These are phyloP conservation scores for Saccharomycopsis sp. DNA, from an alignment of 805 yeast species.

Conservation along the genomic window DNA sequence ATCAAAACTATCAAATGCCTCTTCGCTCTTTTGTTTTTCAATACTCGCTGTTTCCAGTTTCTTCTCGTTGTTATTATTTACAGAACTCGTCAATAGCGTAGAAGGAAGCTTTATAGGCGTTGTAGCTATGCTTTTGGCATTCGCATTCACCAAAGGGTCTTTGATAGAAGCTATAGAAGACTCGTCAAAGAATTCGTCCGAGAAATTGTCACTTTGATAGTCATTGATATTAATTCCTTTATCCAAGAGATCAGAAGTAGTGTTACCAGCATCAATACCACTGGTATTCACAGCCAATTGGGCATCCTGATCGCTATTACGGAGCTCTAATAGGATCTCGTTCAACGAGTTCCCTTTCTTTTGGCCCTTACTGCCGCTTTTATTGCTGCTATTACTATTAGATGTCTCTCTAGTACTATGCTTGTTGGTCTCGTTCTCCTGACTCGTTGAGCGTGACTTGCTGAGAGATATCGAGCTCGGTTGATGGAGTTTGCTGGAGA, in stretches of 20 bases:
- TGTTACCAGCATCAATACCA: constrained; percentile 10
- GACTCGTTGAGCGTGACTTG: background rate
- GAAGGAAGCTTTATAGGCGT: background rate
- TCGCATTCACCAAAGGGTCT: background rate
- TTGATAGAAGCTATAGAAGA: background rate
- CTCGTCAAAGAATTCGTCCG: constrained; percentile 19
- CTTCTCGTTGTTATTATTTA: background rate
- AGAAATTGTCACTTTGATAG: constrained; percentile 11
- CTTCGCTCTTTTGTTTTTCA: background rate
- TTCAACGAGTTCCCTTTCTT: constrained; percentile 9
- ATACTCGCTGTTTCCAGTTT: background rate
- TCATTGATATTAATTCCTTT: constrained; percentile 16
- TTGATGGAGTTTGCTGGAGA: background rate
- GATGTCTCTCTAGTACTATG: background rate
- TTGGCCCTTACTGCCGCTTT: background rate
- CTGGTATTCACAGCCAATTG: background rate
- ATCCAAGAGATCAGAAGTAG: constrained; percentile 17
- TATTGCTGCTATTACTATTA: background rate
- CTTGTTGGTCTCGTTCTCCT: background rate
- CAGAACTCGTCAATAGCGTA: background rate
- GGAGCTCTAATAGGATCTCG: constrained; percentile 13
- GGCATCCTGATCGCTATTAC: background rate
- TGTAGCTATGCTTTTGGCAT: background rate
- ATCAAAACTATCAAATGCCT: constrained; percentile 1
- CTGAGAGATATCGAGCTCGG: background rate